Percentiles rank a stretch among this genome's conserved stretches.
These are phyloP conservation scores for Trematosphaeria pertusa DNA, from an alignment of 2,329 filamentous ascomycete genomes.

Conservation along the genomic window DNA sequence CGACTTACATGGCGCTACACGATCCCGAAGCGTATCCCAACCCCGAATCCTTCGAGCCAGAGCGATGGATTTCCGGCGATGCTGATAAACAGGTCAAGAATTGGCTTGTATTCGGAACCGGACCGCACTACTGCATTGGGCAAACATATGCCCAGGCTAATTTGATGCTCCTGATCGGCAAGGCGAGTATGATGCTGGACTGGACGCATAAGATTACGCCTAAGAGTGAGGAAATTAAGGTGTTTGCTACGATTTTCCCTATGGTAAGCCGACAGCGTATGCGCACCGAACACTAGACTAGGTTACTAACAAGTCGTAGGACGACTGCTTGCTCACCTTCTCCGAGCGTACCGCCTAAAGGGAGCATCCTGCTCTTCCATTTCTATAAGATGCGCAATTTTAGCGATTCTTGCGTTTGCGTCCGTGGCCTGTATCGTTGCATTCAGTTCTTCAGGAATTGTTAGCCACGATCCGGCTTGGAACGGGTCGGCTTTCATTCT, in stretches of 20 bases:
- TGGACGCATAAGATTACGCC: conserved; percentile 90
- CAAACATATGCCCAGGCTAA: conserved; percentile 92
- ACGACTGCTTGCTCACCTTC: conserved; percentile 83
- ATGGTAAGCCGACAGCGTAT: conserved; percentile 66
- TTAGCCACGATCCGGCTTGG: neutral
- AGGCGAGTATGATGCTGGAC: conserved; percentile 84
- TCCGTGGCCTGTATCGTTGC: conserved; percentile 26
- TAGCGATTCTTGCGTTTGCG: conserved; percentile 36
- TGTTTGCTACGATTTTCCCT: conserved; percentile 98
- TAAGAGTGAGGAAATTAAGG: conserved; percentile 90
- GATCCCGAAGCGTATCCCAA: conserved; percentile 92
- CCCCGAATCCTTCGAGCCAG: conserved; percentile 70
- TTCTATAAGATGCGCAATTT: conserved; percentile 27
- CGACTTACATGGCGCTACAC: conserved; percentile 87
- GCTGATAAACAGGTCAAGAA: conserved; percentile 95
- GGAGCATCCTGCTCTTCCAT: conserved; percentile 11
- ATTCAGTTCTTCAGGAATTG: conserved; percentile 24
- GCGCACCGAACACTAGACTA: conserved; percentile 1
- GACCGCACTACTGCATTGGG: conserved; percentile 94
- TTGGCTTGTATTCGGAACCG: conserved; percentile 94
- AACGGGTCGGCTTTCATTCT: no score
- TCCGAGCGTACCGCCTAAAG: conserved; percentile 45
- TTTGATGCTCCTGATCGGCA: conserved; percentile 87
- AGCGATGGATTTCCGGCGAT: conserved; percentile 76
- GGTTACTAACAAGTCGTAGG: conserved; percentile 58